Evolutionary conservation across 192 early-diverging fungal genomes (phyloP).

Genomic region (Backusella westeae): DNA sequence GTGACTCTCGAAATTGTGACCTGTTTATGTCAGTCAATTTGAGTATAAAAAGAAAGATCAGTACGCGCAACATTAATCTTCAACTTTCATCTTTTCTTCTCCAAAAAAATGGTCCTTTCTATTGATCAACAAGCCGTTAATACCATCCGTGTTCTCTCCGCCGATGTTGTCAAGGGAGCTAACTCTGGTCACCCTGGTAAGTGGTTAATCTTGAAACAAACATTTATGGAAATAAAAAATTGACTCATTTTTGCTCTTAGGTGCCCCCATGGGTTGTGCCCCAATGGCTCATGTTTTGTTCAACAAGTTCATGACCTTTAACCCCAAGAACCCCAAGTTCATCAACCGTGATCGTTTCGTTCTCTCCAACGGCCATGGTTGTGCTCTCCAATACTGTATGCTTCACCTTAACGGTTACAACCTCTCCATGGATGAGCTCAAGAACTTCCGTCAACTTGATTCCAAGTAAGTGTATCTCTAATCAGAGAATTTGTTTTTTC

Average conservation of each 20-base stretch:
- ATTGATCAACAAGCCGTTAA: slow-evolving; percentile 55
- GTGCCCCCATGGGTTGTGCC: slow-evolving; percentile 97
- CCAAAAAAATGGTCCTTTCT: background rate
- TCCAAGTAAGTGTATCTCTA: slow-evolving; percentile 58
- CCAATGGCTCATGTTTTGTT: slow-evolving; percentile 93
- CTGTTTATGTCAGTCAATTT: background rate
- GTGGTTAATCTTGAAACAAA: background rate
- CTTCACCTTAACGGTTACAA: slow-evolving; percentile 90
- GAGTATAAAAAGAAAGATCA: background rate
- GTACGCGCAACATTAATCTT: background rate
- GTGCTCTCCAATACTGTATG: slow-evolving; percentile 87
- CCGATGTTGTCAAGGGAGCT: slow-evolving; percentile 83
- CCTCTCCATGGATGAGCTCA: slow-evolving; percentile 85
- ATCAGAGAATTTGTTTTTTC: background rate
- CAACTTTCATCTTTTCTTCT: background rate
- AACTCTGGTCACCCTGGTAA: slow-evolving; percentile 93
- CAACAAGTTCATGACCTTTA: slow-evolving; percentile 73
- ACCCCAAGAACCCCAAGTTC: slow-evolving; percentile 88
- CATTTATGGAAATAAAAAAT: background rate
- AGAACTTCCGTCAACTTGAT: slow-evolving; percentile 79
- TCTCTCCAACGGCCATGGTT: slow-evolving; percentile 95
- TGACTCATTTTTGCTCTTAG: slow-evolving; percentile 27
- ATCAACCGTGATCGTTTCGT: slow-evolving; percentile 96
- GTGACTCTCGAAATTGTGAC: slow-evolving; percentile 3
- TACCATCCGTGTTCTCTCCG: slow-evolving; percentile 87